These are phyloP conservation scores for Polyrhizophydium stewartii DNA, from an alignment of 371 early-diverging fungal species.

Conservation along the genomic window DNA sequence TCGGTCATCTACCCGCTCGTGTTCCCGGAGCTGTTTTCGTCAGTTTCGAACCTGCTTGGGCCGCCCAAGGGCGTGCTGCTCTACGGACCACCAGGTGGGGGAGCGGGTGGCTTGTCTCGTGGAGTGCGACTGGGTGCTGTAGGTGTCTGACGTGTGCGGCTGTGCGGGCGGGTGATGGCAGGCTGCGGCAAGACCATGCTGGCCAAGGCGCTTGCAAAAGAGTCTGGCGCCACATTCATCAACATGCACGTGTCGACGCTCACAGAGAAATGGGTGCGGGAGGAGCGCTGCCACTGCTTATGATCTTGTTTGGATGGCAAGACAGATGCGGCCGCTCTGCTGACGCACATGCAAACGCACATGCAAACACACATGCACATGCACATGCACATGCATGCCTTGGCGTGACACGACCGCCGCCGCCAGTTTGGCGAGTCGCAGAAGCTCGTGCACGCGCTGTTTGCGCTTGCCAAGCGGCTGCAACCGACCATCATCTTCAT, in stretches of 20 bases:
- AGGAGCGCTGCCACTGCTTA: neutral
- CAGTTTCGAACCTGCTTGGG: constrained; percentile 71
- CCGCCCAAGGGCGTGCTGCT: constrained; percentile 93
- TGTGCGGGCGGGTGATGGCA: constrained; percentile 6
- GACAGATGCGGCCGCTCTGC: too few species aligned
- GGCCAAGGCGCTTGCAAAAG: constrained; percentile 94
- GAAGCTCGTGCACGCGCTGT: constrained; percentile 87
- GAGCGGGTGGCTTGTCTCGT: too few species aligned
- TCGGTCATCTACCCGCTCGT: constrained; percentile 92
- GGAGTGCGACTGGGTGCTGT: too few species aligned
- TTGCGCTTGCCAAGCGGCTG: constrained; percentile 88
- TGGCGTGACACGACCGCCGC: too few species aligned
- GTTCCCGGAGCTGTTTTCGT: constrained; percentile 84
- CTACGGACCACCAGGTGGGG: constrained; percentile 88
- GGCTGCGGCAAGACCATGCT: constrained; percentile 97
- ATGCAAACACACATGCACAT: neutral
- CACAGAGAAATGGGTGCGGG: constrained; percentile 85
- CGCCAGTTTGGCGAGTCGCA: constrained; percentile 91
- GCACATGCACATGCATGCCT: too few species aligned
- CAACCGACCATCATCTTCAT: constrained; percentile 96
- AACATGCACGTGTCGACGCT: constrained; percentile 93
- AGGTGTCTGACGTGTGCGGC: too few species aligned
- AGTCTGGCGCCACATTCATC: constrained; percentile 93
- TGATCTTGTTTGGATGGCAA: neutral
- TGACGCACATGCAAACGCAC: too few species aligned